Base-by-base conservation (phyloP, 78 protist genomes). In the Cavenderia fasciculata region DNA sequence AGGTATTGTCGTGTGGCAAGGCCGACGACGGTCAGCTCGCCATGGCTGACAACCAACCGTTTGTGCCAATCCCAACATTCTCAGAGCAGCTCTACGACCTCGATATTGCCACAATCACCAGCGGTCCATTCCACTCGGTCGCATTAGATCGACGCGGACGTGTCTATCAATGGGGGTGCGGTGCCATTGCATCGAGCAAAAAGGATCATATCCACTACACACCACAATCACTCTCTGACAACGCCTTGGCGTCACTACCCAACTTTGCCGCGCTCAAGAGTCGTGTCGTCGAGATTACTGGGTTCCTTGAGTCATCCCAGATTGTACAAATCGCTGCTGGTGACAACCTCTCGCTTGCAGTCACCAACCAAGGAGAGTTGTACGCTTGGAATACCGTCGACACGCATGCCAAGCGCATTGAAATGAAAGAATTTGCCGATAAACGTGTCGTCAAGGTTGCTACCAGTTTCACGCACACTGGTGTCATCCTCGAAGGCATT, bases 121-220 rank as follows among this genome's bases (percentile, higher is more conserved):
- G 74, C 19, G 87, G 87, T 51, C 56, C 41, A 21, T 78, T 65
- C 33, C 87, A 78, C 46, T 65, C 76, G 0, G 38, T 63, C 14
- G 87, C 74, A 16, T 19, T 65, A 19, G 49, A 47, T 38, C 40
- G 65, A 12, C 33, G 33, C 5, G 52, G 52, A 19, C n/a, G 23
- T 38, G 49, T 78, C 18, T 78, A 78, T 65, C 87, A 78, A 36
- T 78, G 87, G 87, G 87, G 87, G 5, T 23, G 34, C 16, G 87
- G 87, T 52, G 59, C 62, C 23, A 8, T 78, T 21, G 51, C 38
- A 47, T 44, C 47, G 11, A 34, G n/a, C 6, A 27, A 21, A 3
- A 54, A 43, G 21, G 74, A 78, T 11, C 69, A 78, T 65, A 18
- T 51, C 18, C 33, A 41, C n/a, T 52, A 49, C 57, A 62, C 74